Conservation (phyloP, 192 early-diverging fungal genomes). For the Tieghemiomyces parasiticus region DNA sequence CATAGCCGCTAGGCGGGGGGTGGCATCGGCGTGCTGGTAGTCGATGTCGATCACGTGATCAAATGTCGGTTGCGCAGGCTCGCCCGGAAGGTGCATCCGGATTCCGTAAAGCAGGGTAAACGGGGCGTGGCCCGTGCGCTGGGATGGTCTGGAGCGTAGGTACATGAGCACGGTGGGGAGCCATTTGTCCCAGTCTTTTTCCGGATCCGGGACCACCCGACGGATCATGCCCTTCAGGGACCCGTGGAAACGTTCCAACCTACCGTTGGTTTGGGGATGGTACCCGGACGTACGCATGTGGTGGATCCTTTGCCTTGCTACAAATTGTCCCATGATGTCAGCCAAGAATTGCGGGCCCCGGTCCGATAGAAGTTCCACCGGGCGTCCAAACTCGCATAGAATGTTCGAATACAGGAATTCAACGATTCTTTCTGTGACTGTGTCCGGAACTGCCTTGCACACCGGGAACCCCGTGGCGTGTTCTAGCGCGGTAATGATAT, state of each 20-base stretch:
- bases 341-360: constrained; percentile 6
- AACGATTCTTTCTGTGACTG: constrained; percentile 2
- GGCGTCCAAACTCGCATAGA: neutral
- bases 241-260: constrained; percentile 10
- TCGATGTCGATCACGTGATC: neutral
- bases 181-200: constrained; percentile 10
- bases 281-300: constrained; percentile 9
- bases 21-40: no score
- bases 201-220: neutral
- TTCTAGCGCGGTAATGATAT: constrained; percentile 11
- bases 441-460: constrained; percentile 2
- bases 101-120: neutral
- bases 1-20: no score
- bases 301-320: neutral
- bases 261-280: constrained; percentile 10
- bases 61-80: neutral
- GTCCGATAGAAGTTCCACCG: constrained; percentile 9
- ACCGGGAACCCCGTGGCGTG: constrained; percentile 12
- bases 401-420: constrained; percentile 10
- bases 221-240: neutral
- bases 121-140: neutral
- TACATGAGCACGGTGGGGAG: neutral
- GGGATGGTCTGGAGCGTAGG: neutral
- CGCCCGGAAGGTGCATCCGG: neutral
- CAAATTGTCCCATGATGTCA: neutral